phyloP scores from a whole-genome alignment of 148 eudicot species.

The Vaccinium darrowii region DNA sequence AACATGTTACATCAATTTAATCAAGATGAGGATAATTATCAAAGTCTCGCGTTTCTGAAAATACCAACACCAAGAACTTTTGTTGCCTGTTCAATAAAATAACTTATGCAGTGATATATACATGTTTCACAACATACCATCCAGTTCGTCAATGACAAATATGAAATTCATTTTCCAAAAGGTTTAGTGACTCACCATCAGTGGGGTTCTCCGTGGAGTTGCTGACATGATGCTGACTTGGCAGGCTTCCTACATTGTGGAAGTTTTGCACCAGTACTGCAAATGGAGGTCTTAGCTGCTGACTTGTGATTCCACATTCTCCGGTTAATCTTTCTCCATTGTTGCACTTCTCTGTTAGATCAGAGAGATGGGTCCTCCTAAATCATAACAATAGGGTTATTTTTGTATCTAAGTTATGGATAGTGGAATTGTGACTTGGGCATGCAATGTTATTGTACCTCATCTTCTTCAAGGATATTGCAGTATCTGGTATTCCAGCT shows the following conservation, averaged over 20 bases:
- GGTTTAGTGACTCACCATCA: conserved; percentile 44
- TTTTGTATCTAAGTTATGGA: neutral
- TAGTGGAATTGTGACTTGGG: neutral
- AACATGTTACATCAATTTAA: conserved; percentile 7
- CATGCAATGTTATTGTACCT: conserved; percentile 38
- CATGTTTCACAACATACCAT: conserved; percentile 11
- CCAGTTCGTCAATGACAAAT: neutral
- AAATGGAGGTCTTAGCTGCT: conserved; percentile 60
- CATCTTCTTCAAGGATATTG: conserved; percentile 47
- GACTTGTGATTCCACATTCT: conserved; percentile 32
- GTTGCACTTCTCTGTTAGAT: conserved; percentile 29
- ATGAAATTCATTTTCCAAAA: neutral
- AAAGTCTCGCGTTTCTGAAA: neutral
- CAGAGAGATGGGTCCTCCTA: conserved; percentile 54
- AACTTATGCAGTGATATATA: neutral
- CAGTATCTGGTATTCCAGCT: conserved; percentile 34
- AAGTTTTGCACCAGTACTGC: conserved; percentile 61
- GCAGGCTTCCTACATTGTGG: conserved; percentile 24
- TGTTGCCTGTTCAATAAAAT: conserved; percentile 20
- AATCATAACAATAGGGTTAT: conserved; percentile 19
- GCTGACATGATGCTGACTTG: conserved; percentile 27
- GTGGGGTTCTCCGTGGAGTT: conserved; percentile 32
- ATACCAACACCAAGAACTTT: neutral
- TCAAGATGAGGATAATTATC: neutral
- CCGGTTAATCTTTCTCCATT: conserved; percentile 29